Evolutionary conservation across 371 early-diverging fungal species (phyloP), one percentile per base, ranked within the genome.

Genomic region (Syncephalis plumigaleata): DNA sequence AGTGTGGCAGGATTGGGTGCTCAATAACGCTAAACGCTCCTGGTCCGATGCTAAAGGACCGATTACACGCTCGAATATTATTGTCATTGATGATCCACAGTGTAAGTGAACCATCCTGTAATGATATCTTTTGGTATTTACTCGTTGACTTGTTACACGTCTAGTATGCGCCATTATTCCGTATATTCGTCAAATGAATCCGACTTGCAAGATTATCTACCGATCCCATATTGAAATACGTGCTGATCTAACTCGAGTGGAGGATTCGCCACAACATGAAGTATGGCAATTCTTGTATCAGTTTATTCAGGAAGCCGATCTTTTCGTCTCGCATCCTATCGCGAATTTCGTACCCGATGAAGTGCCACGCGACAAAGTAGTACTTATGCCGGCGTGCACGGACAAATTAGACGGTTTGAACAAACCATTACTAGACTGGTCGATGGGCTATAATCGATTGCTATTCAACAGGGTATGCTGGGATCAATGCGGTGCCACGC

Each of bases 81-180:
- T 87, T 54, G 68, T 90, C 36, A 79, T 90, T 58, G 91, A 90
- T 48, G 91, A 90, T 55, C 88, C 88, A 31, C 88, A 90, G 65
- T 57, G 77, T 72, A 66, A 52, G 50, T 45, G 44, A 26, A 4
- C 11, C 11, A 38, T 7, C 16, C 15, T 16, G 4, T 3, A 17
- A 15, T 25, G 8, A 46, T 16, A 31, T 13, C 8, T 26, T n/a
- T 18, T 46, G 37, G 15, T 11, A 23, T 26, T 43, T 18, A 22
- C 27, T 31, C 46, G 25, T 53, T 37, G n/a, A 9, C 43, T 1
- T 42, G 42, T 1, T 26, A 42, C 18, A 42, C 16, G 11, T 38
- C 21, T 56, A 77, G 77, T 81, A 15, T 67, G 61, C 22, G 84
- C 83, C 16, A 73, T 88, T 26, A 79, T 85, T 53, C 81, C 83